phyloP scores from a whole-genome alignment of 352 stramenopile species.

The Phytophthora megakarya region DNA sequence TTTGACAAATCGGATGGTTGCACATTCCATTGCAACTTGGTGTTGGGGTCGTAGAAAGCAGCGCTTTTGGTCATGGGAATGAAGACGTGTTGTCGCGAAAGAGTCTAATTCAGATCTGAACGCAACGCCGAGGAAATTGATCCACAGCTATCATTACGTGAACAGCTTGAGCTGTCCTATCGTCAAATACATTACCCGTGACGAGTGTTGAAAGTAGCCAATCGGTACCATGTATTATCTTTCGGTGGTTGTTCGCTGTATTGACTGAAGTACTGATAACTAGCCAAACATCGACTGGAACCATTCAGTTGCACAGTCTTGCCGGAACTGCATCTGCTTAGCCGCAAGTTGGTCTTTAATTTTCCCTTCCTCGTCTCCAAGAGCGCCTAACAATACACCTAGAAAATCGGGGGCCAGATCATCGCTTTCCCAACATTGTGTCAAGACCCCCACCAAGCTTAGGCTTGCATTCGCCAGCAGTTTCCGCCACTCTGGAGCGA shows the following conservation, averaged over 20 bases:
- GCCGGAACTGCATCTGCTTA: conserved; percentile 50
- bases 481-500: conserved; percentile 31
- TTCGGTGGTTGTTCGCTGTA: conserved; percentile 12
- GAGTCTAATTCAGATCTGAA: conserved; percentile 29
- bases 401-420: conserved; percentile 28
- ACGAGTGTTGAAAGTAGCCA: conserved; percentile 10
- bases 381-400: conserved; percentile 37
- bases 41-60: background rate
- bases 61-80: background rate
- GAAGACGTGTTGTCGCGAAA: conserved; percentile 5
- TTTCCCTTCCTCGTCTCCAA: conserved; percentile 42
- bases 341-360: conserved; percentile 40
- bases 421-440: conserved; percentile 47
- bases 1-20: conserved; percentile 72
- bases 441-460: conserved; percentile 46
- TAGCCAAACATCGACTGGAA: conserved; percentile 33
- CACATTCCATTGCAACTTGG: conserved; percentile 62
- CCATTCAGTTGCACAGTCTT: conserved; percentile 28
- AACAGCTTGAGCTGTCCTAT: background rate
- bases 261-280: conserved; percentile 16
- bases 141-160: background rate
- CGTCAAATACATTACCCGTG: background rate
- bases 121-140: background rate
- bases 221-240: conserved; percentile 21
- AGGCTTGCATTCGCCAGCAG: conserved; percentile 47